Evolutionary conservation across 1,139 yeast species (phyloP).

Genomic region (Kodamaea fungicola): DNA sequence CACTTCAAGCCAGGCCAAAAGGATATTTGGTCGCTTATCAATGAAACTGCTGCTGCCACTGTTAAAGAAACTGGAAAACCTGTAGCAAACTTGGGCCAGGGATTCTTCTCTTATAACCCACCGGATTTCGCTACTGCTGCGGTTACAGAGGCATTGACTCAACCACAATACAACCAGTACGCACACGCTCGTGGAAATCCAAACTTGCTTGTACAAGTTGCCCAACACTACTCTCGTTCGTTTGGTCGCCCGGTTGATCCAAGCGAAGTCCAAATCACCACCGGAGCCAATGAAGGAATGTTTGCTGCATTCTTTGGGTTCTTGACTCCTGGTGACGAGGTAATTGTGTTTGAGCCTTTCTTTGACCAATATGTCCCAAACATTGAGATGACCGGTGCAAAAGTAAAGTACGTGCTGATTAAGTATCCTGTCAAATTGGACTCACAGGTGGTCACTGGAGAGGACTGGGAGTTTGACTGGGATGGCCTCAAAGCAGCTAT

Average conservation of each 20-base stretch:
- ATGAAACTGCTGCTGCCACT: constrained; percentile 90
- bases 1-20: constrained; percentile 53
- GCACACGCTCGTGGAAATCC: constrained; percentile 91
- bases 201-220: constrained; percentile 62
- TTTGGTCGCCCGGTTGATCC: constrained; percentile 58
- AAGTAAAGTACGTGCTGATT: constrained; percentile 78
- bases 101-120: constrained; percentile 92
- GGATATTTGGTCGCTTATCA: constrained; percentile 93
- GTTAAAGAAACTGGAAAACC: constrained; percentile 62
- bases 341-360: constrained; percentile 94
- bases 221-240: constrained; percentile 65
- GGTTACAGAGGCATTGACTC: constrained; percentile 69
- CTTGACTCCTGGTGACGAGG: constrained; percentile 87
- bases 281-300: constrained; percentile 98
- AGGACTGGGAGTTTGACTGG: constrained; percentile 86
- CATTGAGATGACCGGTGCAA: constrained; percentile 90
- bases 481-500: constrained; percentile 69
- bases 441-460: constrained; percentile 63
- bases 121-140: constrained; percentile 86
- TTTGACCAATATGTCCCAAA: constrained; percentile 95
- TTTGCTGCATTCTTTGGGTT: constrained; percentile 81
- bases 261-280: constrained; percentile 76
- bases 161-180: constrained; percentile 80
- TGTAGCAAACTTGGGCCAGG: constrained; percentile 89
- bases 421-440: constrained; percentile 78